phyloP scores from a whole-genome alignment of 805 yeast genomes.

The Nakazawaea anatomiae region DNA sequence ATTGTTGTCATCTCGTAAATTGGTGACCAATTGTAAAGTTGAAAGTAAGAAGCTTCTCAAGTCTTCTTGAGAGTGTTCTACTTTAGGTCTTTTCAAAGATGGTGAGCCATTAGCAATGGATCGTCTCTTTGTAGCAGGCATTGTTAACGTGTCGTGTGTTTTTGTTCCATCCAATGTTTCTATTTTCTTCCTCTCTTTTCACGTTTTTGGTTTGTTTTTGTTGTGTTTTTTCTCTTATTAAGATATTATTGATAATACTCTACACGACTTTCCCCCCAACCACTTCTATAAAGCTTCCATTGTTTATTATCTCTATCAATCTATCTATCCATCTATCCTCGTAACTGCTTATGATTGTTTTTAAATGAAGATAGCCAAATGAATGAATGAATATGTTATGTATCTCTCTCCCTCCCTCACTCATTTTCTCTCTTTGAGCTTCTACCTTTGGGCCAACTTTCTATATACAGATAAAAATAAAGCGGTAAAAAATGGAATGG shows the following conservation, averaged over 20 bases:
- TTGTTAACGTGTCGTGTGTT: neutral
- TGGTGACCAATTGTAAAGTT: slow-evolving; percentile 26
- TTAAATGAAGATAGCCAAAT: too few relatives aligned
- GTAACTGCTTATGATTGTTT: too few relatives aligned
- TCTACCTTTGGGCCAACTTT: slow-evolving; percentile 1
- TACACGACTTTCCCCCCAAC: neutral
- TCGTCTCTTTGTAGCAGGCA: slow-evolving; percentile 18
- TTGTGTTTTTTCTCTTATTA: neutral
- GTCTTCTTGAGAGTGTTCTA: slow-evolving; percentile 15
- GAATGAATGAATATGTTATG: too few relatives aligned
- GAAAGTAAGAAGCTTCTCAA: slow-evolving; percentile 24
- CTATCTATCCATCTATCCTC: too few relatives aligned
- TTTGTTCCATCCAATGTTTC: neutral
- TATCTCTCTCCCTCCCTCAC: too few relatives aligned
- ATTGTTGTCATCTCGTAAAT: slow-evolving; percentile 29
- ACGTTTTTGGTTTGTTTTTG: neutral
- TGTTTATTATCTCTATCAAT: too few relatives aligned
- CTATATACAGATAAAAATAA: slow-evolving; percentile 37
- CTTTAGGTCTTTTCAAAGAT: slow-evolving; percentile 15
- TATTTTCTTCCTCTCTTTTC: neutral
- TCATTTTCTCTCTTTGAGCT: neutral
- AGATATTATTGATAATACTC: neutral
- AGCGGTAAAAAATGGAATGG: slow-evolving; percentile 87
- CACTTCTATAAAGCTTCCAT: neutral
- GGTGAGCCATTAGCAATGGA: slow-evolving; percentile 13